phyloP scores from a whole-genome alignment of 768 basidiomycete species.

The Mycena kentingensis region DNA sequence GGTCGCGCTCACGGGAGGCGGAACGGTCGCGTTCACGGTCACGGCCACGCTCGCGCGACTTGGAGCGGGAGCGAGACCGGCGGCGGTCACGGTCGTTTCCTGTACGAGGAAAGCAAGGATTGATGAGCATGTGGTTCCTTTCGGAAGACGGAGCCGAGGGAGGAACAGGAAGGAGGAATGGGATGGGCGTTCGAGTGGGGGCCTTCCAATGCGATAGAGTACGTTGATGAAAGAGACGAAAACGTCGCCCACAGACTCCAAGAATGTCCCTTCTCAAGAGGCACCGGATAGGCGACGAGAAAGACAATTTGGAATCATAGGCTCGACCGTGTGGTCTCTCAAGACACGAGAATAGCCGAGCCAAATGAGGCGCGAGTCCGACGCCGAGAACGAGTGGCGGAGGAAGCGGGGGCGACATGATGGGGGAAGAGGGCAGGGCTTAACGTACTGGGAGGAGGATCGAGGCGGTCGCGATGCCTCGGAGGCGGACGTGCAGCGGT shows the following conservation, averaged over 20 bases:
- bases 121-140: slow-evolving; percentile 22
- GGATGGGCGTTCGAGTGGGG: not conserved
- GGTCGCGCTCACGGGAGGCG: slow-evolving; percentile 9
- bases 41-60: slow-evolving; percentile 12
- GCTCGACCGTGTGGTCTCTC: too few relatives aligned
- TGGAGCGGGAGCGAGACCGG: slow-evolving; percentile 17
- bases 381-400: slow-evolving; percentile 14
- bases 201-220: not conserved
- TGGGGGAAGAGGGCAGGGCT: slow-evolving; percentile 19
- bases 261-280: too few relatives aligned
- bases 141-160: slow-evolving; percentile 12
- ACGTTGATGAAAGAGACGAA: too few relatives aligned
- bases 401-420: slow-evolving; percentile 2
- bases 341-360: too few relatives aligned
- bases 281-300: too few relatives aligned
- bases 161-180: slow-evolving; percentile 6
- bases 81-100: slow-evolving; percentile 8
- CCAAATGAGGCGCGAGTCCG: too few relatives aligned
- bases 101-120: slow-evolving; percentile 12
- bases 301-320: too few relatives aligned
- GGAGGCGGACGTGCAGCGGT: not conserved
- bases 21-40: slow-evolving; percentile 16
- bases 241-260: too few relatives aligned
- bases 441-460: slow-evolving; percentile 25
- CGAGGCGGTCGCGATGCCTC: not conserved